phyloP scores from a whole-genome alignment of 305 asterid genomes.

The Fraxinus ornus region DNA sequence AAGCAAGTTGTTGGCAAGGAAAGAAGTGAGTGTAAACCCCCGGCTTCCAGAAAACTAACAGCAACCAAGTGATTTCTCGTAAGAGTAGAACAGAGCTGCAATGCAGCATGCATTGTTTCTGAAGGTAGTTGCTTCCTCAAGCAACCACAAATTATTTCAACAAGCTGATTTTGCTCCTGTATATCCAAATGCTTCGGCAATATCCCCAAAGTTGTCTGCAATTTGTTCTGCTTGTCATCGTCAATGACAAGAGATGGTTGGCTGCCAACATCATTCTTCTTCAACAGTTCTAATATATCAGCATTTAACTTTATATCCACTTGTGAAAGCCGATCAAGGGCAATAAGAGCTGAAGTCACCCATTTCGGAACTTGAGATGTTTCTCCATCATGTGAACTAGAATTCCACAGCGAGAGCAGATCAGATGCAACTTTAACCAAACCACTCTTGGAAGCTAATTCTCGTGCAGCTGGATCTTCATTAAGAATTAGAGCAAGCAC shows the following conservation, averaged over 20 bases:
- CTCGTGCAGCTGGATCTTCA: constrained; percentile 84
- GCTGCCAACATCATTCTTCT: constrained; percentile 53
- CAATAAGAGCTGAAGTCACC: constrained; percentile 94
- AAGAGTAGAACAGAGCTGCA: constrained; percentile 91
- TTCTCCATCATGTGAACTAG: constrained; percentile 47
- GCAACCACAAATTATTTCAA: constrained; percentile 77
- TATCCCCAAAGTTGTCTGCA: constrained; percentile 45
- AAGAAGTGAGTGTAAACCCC: constrained; percentile 77
- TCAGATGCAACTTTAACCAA: constrained; percentile 78
- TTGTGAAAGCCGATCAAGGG: constrained; percentile 93
- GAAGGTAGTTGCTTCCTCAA: constrained; percentile 75
- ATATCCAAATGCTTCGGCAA: constrained; percentile 63
- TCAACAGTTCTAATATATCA: constrained; percentile 65
- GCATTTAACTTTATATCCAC: constrained; percentile 62
- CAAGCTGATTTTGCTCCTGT: constrained; percentile 68
- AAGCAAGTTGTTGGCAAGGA: constrained; percentile 77
- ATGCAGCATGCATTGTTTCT: constrained; percentile 85
- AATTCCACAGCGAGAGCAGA: constrained; percentile 74
- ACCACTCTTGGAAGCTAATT: constrained; percentile 71
- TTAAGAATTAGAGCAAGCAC: constrained; percentile 90
- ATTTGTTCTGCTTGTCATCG: constrained; percentile 65
- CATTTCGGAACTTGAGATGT: constrained; percentile 75
- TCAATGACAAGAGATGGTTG: constrained; percentile 59
- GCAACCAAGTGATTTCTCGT: constrained; percentile 90
- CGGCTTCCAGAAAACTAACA: constrained; percentile 75